Percentiles rank a stretch among this genome's conserved stretches.
Conservation (phyloP, 164 flowering plant genomes). For the Tetracentron sinense region DNA sequence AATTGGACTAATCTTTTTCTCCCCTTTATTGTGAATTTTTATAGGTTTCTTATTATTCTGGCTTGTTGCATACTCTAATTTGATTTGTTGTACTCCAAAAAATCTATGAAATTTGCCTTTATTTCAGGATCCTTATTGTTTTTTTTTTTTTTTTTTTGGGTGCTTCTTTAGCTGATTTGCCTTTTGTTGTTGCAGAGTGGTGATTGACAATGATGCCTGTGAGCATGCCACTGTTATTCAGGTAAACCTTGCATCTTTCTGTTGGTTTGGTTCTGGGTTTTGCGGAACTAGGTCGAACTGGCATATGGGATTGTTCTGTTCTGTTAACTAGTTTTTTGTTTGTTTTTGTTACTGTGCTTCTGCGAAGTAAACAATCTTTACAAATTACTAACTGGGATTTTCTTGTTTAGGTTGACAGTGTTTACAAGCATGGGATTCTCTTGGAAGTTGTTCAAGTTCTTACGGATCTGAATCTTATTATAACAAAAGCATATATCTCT, state of each 20-base stretch:
- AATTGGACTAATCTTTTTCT: too few species aligned
- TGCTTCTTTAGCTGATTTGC: not conserved
- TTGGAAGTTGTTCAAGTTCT: conserved; percentile 85
- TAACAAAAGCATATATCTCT: conserved; percentile 78
- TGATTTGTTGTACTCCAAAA: too few species aligned
- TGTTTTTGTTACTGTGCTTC: too few species aligned
- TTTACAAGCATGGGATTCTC: conserved; percentile 74
- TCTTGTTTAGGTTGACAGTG: conserved; percentile 73
- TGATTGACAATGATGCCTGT: conserved; percentile 47
- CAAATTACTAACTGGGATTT: not conserved
- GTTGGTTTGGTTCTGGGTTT: not conserved
- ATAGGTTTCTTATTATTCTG: too few species aligned
- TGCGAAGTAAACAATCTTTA: not conserved
- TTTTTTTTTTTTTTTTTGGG: too few species aligned
- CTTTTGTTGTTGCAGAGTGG: conserved; percentile 36
- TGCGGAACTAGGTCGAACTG: not conserved
- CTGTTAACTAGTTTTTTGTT: not conserved
- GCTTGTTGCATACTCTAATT: too few species aligned
- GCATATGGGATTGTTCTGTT: not conserved
- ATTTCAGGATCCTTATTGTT: too few species aligned
- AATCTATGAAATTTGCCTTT: too few species aligned
- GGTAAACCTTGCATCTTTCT: conserved; percentile 22
- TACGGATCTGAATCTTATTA: conserved; percentile 67
- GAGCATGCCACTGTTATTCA: conserved; percentile 40
- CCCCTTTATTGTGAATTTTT: too few species aligned